Percentiles rank a stretch among this genome's conserved stretches.
phyloP scores from a whole-genome alignment of 2,329 filamentous ascomycete species.

The Cytospora mali region DNA sequence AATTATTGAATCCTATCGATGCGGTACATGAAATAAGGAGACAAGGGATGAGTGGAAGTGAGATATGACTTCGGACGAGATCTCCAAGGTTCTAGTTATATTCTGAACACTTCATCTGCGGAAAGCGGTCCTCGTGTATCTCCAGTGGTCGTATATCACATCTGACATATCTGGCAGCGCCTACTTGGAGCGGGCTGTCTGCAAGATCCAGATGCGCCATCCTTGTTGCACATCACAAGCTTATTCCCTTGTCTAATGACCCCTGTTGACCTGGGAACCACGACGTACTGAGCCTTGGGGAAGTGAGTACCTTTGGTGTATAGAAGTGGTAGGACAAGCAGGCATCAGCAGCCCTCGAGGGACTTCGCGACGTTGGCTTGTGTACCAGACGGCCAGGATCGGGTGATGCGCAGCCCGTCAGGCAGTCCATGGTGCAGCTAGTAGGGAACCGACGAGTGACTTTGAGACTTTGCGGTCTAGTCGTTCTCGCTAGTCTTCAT shows the following conservation, averaged over 20 bases:
- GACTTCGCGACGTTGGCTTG: slow-evolving; percentile 13
- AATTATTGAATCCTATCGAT: slow-evolving; percentile 2
- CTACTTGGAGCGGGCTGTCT: slow-evolving; percentile 14
- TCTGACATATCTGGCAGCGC: slow-evolving; percentile 23
- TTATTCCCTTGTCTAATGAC: slow-evolving; percentile 10
- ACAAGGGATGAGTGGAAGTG: slow-evolving; percentile 14
- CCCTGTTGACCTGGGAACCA: slow-evolving; percentile 5
- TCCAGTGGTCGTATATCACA: slow-evolving; percentile 18
- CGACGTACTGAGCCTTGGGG: slow-evolving; percentile 1
- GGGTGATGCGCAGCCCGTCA: neutral
- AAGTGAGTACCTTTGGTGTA: slow-evolving; percentile 8
- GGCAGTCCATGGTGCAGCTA: slow-evolving; percentile 12
- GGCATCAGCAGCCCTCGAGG: neutral
- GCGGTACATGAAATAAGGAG: slow-evolving; percentile 1
- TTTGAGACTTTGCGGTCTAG: slow-evolving; percentile 6
- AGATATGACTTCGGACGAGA: slow-evolving; percentile 17
- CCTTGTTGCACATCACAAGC: slow-evolving; percentile 21
- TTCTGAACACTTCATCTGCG: slow-evolving; percentile 13
- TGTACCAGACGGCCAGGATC: slow-evolving; percentile 9
- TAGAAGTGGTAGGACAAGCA: slow-evolving; percentile 8
- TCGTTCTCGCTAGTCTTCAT: slow-evolving; percentile 3
- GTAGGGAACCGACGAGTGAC: slow-evolving; percentile 14
- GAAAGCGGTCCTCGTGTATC: slow-evolving; percentile 19
- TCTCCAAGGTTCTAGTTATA: slow-evolving; percentile 25
- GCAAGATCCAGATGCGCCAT: slow-evolving; percentile 13